These are phyloP conservation scores for Aspergillus wentii DNA, from an alignment of 495 filamentous ascomycete species.

Conservation along the genomic window DNA sequence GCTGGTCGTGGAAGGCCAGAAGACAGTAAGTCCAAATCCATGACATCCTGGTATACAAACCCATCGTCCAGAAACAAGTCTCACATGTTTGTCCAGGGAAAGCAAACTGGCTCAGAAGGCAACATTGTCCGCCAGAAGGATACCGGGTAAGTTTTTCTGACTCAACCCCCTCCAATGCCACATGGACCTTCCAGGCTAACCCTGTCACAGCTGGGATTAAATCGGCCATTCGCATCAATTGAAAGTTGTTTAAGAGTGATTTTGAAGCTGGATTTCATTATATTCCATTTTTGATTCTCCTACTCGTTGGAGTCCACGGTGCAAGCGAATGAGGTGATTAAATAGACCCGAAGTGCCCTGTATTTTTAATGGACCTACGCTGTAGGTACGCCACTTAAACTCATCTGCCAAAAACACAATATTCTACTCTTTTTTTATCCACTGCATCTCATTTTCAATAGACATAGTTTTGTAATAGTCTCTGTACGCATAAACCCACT, in stretches of 20 bases:
- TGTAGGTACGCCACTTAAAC: too few species aligned
- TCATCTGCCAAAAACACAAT: too few species aligned
- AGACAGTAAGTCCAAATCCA: slow-evolving; percentile 41
- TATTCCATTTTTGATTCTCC: too few species aligned
- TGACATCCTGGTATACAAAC: too few species aligned
- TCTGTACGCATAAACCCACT: too few species aligned
- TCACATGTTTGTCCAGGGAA: slow-evolving; percentile 50
- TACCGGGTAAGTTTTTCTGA: slow-evolving; percentile 55
- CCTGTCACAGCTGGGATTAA: slow-evolving; percentile 43
- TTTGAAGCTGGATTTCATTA: too few species aligned
- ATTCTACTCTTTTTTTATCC: slow-evolving; percentile 10
- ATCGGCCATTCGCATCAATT: background rate
- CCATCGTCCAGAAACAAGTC: background rate
- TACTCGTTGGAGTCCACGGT: too few species aligned
- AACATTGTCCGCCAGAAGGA: slow-evolving; percentile 78
- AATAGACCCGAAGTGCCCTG: slow-evolving; percentile 17
- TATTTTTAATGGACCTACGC: slow-evolving; percentile 18
- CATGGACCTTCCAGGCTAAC: slow-evolving; percentile 5
- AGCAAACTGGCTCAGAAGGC: slow-evolving; percentile 64
- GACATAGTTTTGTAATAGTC: too few species aligned
- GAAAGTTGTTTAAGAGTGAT: too few species aligned
- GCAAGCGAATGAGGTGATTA: background rate
- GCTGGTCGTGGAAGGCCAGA: slow-evolving; percentile 89
- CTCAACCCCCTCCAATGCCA: background rate
- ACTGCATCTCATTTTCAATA: background rate